Conservation (phyloP, 1,139 yeast genomes). For the Zhuliangozyma blackwelliae region DNA sequence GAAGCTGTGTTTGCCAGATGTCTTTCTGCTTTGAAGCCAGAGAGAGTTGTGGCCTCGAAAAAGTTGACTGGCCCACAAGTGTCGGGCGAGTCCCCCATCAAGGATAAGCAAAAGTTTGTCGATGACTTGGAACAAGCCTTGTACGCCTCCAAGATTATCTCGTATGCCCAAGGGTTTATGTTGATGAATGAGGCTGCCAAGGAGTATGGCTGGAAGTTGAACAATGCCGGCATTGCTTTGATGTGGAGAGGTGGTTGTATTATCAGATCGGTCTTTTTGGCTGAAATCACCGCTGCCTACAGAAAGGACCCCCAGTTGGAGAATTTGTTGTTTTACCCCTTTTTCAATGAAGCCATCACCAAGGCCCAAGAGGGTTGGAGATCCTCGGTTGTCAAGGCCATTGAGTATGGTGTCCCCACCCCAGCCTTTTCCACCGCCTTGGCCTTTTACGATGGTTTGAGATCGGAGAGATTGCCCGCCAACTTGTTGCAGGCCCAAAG, state of each 20-base stretch:
- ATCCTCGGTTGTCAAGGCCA: constrained; percentile 73
- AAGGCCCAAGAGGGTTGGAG: constrained; percentile 98
- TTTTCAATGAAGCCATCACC: constrained; percentile 86
- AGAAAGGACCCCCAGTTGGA: constrained; percentile 89
- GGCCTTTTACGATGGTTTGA: constrained; percentile 98
- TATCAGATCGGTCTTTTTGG: constrained; percentile 97
- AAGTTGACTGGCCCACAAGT: constrained; percentile 73
- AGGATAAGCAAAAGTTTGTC: constrained; percentile 62
- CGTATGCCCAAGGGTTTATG: constrained; percentile 99
- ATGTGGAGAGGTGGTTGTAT: constrained; percentile 99
- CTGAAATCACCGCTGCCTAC: constrained; percentile 95
- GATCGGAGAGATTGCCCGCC: constrained; percentile 94
- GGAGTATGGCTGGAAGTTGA: constrained; percentile 95
- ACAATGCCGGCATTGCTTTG: constrained; percentile 96
- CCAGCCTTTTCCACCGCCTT: constrained; percentile 98
- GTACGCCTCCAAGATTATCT: constrained; percentile 96
- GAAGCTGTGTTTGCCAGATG: constrained; percentile 98
- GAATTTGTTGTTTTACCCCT: constrained; percentile 91
- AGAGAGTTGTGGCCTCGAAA: constrained; percentile 83
- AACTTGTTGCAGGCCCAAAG: constrained; percentile 99
- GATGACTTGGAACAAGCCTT: constrained; percentile 97
- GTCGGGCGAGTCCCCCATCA: constrained; percentile 45
- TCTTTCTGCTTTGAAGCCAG: constrained; percentile 85
- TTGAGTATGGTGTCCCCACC: constrained; percentile 86
- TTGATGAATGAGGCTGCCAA: constrained; percentile 96